Conservation (phyloP, 345 rosid genomes). For the Ceriops zippeliana region DNA sequence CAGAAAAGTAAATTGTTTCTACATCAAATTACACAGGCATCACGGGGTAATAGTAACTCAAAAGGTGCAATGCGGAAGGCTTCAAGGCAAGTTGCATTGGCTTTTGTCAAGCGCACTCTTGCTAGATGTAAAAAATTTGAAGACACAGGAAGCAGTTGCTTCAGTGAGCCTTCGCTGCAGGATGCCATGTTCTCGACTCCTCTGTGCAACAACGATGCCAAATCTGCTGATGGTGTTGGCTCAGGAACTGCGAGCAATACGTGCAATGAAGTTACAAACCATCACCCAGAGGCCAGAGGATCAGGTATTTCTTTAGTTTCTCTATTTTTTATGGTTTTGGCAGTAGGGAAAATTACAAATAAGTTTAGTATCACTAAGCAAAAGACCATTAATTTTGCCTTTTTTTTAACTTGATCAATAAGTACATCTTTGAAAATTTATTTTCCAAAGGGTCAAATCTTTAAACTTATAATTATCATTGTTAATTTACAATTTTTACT, state of each 20-base stretch:
- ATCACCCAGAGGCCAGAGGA: slow-evolving; percentile 71
- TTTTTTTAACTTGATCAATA: too few relatives aligned
- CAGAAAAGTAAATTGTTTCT: slow-evolving; percentile 5
- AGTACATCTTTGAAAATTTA: too few relatives aligned
- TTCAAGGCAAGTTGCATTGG: slow-evolving; percentile 46
- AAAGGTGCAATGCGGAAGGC: slow-evolving; percentile 43
- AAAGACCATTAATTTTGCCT: too few relatives aligned
- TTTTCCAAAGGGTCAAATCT: too few relatives aligned
- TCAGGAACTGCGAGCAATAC: slow-evolving; percentile 96
- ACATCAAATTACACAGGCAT: slow-evolving; percentile 40
- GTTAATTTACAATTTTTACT: too few relatives aligned
- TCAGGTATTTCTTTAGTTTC: slow-evolving; percentile 50
- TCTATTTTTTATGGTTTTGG: background rate
- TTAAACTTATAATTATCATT: too few relatives aligned
- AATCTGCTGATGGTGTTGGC: slow-evolving; percentile 83
- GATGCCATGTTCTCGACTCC: slow-evolving; percentile 27
- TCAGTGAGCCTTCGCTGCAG: slow-evolving; percentile 46
- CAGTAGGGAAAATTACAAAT: too few relatives aligned
- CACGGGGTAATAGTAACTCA: slow-evolving; percentile 40
- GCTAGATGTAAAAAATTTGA: slow-evolving; percentile 50
- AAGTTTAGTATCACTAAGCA: too few relatives aligned
- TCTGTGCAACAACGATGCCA: slow-evolving; percentile 61
- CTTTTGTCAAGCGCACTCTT: slow-evolving; percentile 50
- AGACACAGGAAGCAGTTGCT: slow-evolving; percentile 56
- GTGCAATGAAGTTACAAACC: slow-evolving; percentile 62